A percentile compares a stretch with the other conserved stretches of the same genome.
These are phyloP conservation scores for Stevia rebaudiana DNA, from an alignment of 140 eudicot species.

Conservation along the genomic window DNA sequence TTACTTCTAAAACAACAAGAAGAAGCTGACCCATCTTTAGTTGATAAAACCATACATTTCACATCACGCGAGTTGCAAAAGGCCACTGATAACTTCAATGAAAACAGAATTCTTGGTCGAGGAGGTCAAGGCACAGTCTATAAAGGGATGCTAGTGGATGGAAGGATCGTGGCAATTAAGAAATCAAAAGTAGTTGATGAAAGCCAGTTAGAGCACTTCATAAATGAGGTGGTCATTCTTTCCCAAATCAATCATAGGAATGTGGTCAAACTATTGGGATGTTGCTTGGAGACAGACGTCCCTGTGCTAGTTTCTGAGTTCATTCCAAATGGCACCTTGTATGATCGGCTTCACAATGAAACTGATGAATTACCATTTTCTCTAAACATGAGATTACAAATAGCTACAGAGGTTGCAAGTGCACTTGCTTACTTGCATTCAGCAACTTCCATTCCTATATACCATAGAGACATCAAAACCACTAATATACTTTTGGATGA, in stretches of 20 bases:
- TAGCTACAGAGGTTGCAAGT: constrained; percentile 21
- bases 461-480: constrained; percentile 16
- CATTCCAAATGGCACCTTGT: constrained; percentile 24
- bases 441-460: constrained; percentile 22
- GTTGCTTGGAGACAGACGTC: constrained; percentile 17
- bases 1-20: constrained; percentile 18
- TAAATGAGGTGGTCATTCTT: constrained; percentile 12
- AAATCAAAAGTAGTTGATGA: constrained; percentile 14
- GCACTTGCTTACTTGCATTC: constrained; percentile 24
- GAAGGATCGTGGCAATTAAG: constrained; percentile 22
- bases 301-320: constrained; percentile 23
- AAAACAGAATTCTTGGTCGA: constrained; percentile 18
- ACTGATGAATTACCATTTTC: constrained; percentile 1
- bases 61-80: constrained; percentile 22
- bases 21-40: constrained; percentile 1
- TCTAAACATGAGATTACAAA: constrained; percentile 18
- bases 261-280: neutral
- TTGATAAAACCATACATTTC: constrained; percentile 21
- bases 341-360: constrained; percentile 2
- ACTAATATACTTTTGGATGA: constrained; percentile 19
- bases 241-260: constrained; percentile 4
- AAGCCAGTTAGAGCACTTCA: constrained; percentile 8
- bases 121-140: constrained; percentile 27
- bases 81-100: constrained; percentile 24
- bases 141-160: constrained; percentile 29